phyloP scores from a whole-genome alignment of 2,329 filamentous ascomycete species.

The Macrophomina tecta region DNA sequence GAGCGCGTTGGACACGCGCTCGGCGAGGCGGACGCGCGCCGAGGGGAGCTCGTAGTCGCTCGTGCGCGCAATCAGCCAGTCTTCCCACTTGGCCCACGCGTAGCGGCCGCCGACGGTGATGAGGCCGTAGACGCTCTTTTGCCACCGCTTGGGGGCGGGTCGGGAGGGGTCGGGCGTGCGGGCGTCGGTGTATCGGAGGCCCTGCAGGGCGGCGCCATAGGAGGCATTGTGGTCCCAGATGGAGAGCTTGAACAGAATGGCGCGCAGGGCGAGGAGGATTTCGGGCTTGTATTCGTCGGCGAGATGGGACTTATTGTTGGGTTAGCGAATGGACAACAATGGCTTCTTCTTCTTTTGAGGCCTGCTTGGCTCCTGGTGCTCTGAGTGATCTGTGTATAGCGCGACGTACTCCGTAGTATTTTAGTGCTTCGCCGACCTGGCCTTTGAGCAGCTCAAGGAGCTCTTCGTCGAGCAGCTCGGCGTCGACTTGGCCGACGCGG shows the following conservation, averaged over 20 bases:
- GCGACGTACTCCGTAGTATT: slow-evolving; percentile 74
- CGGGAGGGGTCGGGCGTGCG: slow-evolving; percentile 60
- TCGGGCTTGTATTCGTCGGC: slow-evolving; percentile 88
- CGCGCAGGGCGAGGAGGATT: slow-evolving; percentile 77
- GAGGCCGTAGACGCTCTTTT: slow-evolving; percentile 84
- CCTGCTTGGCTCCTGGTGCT: neutral
- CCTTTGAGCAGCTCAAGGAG: slow-evolving; percentile 81
- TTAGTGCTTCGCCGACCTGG: slow-evolving; percentile 86
- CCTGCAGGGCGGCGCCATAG: slow-evolving; percentile 92
- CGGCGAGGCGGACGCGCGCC: slow-evolving; percentile 61
- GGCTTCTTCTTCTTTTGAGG: neutral
- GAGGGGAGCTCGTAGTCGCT: slow-evolving; percentile 67
- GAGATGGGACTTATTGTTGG: slow-evolving; percentile 60
- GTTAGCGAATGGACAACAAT: neutral
- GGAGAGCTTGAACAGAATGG: slow-evolving; percentile 88
- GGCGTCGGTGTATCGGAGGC: slow-evolving; percentile 87
- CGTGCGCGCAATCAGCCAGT: slow-evolving; percentile 77
- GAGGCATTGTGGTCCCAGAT: slow-evolving; percentile 97
- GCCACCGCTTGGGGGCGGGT: slow-evolving; percentile 75
- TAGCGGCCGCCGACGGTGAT: slow-evolving; percentile 88
- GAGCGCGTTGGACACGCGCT: slow-evolving; percentile 69
- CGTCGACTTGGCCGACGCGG: slow-evolving; percentile 93
- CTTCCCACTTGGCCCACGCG: slow-evolving; percentile 90
- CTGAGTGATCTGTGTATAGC: neutral
- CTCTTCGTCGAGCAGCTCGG: slow-evolving; percentile 93